A percentile compares a stretch with the other conserved stretches of the same genome.
Conservation (phyloP, 2,329 filamentous ascomycete genomes). For the Davidsoniella eucalypti region DNA sequence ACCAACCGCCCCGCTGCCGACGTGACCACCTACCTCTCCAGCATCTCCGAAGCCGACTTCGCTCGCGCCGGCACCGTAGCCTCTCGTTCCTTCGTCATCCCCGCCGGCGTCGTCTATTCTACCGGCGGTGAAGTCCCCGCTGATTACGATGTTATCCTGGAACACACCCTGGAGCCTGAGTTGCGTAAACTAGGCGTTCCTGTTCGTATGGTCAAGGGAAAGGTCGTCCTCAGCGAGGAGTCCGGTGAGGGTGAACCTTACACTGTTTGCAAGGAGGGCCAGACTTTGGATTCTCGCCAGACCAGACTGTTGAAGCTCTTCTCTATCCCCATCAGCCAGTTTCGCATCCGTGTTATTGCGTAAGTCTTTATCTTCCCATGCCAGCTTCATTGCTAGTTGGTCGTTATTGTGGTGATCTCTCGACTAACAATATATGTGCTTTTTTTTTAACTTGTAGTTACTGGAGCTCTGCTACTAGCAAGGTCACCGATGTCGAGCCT, state of each 20-base stretch:
- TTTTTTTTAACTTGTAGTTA: conserved; percentile 28
- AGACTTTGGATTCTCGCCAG: conserved; percentile 77
- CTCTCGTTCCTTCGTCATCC: conserved; percentile 61
- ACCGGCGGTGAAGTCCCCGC: conserved; percentile 62
- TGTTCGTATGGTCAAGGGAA: conserved; percentile 74
- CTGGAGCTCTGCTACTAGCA: conserved; percentile 42
- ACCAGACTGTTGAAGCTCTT: conserved; percentile 90
- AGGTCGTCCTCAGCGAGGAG: conserved; percentile 53
- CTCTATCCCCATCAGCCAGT: conserved; percentile 78
- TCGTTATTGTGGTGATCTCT: too few species aligned
- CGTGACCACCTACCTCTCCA: conserved; percentile 56
- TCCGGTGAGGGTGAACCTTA: conserved; percentile 43
- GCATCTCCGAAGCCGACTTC: conserved; percentile 66
- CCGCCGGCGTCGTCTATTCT: conserved; percentile 66
- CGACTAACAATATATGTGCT: not conserved
- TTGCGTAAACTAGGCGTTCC: conserved; percentile 80
- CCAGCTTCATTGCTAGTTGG: too few species aligned
- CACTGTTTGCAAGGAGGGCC: conserved; percentile 68
- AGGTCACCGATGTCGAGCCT: conserved; percentile 39
- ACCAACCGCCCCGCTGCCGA: conserved; percentile 57
- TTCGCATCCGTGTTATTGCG: conserved; percentile 65
- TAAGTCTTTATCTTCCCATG: conserved; percentile 25
- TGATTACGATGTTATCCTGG: conserved; percentile 72
- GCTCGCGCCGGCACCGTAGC: conserved; percentile 72
- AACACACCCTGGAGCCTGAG: conserved; percentile 80